Percentiles rank a stretch among this genome's conserved stretches.
Evolutionary conservation across 352 stramenopile species (phyloP).

Genomic region (Albugo candida): DNA sequence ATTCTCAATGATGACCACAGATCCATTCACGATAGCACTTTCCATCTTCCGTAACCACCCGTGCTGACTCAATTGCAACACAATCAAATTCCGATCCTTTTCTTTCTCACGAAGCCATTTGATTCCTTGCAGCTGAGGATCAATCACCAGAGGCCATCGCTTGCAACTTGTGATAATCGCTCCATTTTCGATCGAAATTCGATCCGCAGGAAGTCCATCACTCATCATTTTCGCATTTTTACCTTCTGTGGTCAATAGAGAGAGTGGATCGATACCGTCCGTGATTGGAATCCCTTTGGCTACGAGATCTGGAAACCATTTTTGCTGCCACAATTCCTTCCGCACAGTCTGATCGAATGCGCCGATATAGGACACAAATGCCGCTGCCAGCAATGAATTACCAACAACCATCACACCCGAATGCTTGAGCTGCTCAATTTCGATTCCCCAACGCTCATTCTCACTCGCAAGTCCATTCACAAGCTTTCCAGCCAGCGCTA

Average conservation of each 20-base stretch:
- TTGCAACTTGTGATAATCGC: slow-evolving; percentile 95
- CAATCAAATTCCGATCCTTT: slow-evolving; percentile 78
- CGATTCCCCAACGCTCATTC: slow-evolving; percentile 92
- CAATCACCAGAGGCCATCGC: slow-evolving; percentile 94
- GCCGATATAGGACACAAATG: slow-evolving; percentile 96
- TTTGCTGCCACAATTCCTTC: slow-evolving; percentile 59
- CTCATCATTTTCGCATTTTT: slow-evolving; percentile 96
- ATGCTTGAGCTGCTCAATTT: slow-evolving; percentile 91
- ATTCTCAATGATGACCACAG: slow-evolving; percentile 95
- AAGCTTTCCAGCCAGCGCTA: slow-evolving; percentile 87
- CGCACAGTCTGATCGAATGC: slow-evolving; percentile 90
- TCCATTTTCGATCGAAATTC: slow-evolving; percentile 95
- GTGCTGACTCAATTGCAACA: slow-evolving; percentile 91
- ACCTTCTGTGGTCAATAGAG: slow-evolving; percentile 90
- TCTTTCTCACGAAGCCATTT: slow-evolving; percentile 95
- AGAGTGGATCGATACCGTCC: slow-evolving; percentile 86
- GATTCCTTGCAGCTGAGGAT: slow-evolving; percentile 95
- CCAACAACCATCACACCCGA: slow-evolving; percentile 90
- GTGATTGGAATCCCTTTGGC: slow-evolving; percentile 86
- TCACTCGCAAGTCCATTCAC: slow-evolving; percentile 91
- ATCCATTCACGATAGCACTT: slow-evolving; percentile 87
- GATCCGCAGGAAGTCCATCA: slow-evolving; percentile 91
- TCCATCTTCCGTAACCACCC: slow-evolving; percentile 92
- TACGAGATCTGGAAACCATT: slow-evolving; percentile 79
- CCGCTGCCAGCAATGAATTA: slow-evolving; percentile 91